phyloP scores from a whole-genome alignment of 371 early-diverging fungal species.

The Smittium culicis region DNA sequence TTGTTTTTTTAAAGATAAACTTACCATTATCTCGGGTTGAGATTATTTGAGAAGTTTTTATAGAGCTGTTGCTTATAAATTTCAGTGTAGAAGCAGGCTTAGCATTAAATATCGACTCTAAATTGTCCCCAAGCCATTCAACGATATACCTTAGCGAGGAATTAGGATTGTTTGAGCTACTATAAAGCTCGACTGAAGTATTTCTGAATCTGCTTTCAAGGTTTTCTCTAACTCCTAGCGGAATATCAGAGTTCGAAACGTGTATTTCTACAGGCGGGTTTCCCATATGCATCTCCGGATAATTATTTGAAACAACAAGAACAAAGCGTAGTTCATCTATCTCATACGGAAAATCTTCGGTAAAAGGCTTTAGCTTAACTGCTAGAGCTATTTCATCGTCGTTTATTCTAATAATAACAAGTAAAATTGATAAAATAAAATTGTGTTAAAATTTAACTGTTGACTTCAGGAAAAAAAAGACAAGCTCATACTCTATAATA shows the following conservation, averaged over 20 bases:
- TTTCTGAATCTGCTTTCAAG: conserved; percentile 19
- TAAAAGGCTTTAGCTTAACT: conserved; percentile 29
- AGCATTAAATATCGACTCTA: conserved; percentile 26
- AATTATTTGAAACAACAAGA: conserved; percentile 22
- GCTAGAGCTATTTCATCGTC: conserved; percentile 30
- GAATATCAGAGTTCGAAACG: conserved; percentile 28
- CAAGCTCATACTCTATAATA: background rate
- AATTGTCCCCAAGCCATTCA: conserved; percentile 25
- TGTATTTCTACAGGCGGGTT: conserved; percentile 21
- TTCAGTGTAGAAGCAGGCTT: conserved; percentile 33
- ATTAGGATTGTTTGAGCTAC: conserved; percentile 10
- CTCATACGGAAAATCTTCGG: conserved; percentile 32
- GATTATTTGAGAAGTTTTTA: conserved; percentile 1
- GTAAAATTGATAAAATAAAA: background rate
- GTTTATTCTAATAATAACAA: conserved; percentile 10
- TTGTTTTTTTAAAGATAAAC: too few relatives aligned
- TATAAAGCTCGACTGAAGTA: background rate
- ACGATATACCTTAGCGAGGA: conserved; percentile 22
- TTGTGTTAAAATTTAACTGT: background rate
- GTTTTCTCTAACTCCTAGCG: conserved; percentile 27
- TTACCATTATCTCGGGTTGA: background rate
- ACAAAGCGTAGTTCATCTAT: conserved; percentile 24
- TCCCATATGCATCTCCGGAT: conserved; percentile 18
- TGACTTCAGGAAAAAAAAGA: background rate
- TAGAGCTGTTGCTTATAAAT: conserved; percentile 17